phyloP scores from a whole-genome alignment of 345 rosid genomes.

The Lumnitzera racemosa region DNA sequence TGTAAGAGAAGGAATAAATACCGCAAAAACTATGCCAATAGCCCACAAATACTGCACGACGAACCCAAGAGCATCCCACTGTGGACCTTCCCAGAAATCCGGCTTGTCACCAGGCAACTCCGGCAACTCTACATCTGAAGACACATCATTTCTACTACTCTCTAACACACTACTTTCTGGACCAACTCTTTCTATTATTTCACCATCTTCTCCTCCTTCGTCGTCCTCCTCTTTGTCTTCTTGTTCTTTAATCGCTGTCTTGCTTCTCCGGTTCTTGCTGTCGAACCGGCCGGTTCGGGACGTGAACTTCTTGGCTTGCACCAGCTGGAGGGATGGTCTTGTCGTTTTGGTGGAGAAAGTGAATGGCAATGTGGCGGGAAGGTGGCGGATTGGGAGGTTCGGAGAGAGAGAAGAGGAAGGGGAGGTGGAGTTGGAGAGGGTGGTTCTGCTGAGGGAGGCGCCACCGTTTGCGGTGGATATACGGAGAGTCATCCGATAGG shows the following conservation, averaged over 20 bases:
- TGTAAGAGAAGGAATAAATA: slow-evolving; percentile 9
- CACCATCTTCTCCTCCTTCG: slow-evolving; percentile 11
- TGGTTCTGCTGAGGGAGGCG: slow-evolving; percentile 13
- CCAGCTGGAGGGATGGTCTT: slow-evolving; percentile 23
- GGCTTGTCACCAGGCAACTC: slow-evolving; percentile 57
- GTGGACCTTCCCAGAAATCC: slow-evolving; percentile 74
- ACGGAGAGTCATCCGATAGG: slow-evolving; percentile 37
- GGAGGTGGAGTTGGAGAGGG: slow-evolving; percentile 24
- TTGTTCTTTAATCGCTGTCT: slow-evolving; percentile 33
- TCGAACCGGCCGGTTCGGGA: slow-evolving; percentile 64
- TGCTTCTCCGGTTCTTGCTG: slow-evolving; percentile 48
- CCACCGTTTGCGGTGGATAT: slow-evolving; percentile 28
- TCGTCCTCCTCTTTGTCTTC: slow-evolving; percentile 19
- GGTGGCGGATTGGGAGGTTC: slow-evolving; percentile 16
- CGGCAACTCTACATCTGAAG: slow-evolving; percentile 35
- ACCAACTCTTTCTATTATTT: slow-evolving; percentile 16
- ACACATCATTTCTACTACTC: slow-evolving; percentile 12
- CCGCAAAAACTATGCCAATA: slow-evolving; percentile 78
- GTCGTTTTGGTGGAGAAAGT: slow-evolving; percentile 14
- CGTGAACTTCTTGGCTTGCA: slow-evolving; percentile 54
- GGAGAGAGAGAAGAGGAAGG: slow-evolving; percentile 8
- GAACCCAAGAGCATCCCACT: slow-evolving; percentile 85
- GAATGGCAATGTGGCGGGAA: slow-evolving; percentile 2
- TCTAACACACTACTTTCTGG: slow-evolving; percentile 20
- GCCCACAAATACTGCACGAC: slow-evolving; percentile 86